Evolutionary conservation across 116 monocot species (phyloP).

Genomic region (Phalaenopsis hybrid): DNA sequence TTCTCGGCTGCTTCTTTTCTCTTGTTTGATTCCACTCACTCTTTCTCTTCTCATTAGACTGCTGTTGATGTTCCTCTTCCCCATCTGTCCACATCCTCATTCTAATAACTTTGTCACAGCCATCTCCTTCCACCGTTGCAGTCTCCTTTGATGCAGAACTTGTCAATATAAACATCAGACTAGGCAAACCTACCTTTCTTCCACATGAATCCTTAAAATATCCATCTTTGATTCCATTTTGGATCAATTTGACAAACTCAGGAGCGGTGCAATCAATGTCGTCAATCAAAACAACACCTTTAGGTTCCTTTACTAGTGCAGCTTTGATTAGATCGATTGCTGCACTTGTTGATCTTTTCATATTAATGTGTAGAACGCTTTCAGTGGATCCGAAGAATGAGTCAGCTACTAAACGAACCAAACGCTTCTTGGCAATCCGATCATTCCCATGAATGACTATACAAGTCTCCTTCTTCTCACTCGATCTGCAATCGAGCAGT

Average conservation of each 20-base stretch:
- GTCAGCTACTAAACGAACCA: constrained; percentile 32
- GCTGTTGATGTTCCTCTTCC: neutral
- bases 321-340: constrained; percentile 14
- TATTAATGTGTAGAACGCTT: constrained; percentile 19
- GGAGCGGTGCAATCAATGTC: constrained; percentile 31
- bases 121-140: neutral
- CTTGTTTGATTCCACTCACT: constrained; percentile 6
- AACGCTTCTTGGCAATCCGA: constrained; percentile 7
- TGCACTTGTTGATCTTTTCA: constrained; percentile 11
- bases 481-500: constrained; percentile 14
- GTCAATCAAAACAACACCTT: constrained; percentile 46
- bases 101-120: constrained; percentile 13
- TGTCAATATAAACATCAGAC: constrained; percentile 37
- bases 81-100: constrained; percentile 36
- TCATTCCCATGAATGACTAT: constrained; percentile 56
- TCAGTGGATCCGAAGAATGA: constrained; percentile 28
- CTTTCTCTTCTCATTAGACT: constrained; percentile 39
- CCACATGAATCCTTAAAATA: constrained; percentile 25
- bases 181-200: constrained; percentile 13
- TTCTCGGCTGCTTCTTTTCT: constrained; percentile 25
- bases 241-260: constrained; percentile 21
- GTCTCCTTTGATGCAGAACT: constrained; percentile 6
- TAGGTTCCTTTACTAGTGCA: constrained; percentile 27
- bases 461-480: constrained; percentile 35
- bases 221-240: constrained; percentile 26